phyloP scores from a whole-genome alignment of 129 eudicot genomes.

The Saussurea involucrata region DNA sequence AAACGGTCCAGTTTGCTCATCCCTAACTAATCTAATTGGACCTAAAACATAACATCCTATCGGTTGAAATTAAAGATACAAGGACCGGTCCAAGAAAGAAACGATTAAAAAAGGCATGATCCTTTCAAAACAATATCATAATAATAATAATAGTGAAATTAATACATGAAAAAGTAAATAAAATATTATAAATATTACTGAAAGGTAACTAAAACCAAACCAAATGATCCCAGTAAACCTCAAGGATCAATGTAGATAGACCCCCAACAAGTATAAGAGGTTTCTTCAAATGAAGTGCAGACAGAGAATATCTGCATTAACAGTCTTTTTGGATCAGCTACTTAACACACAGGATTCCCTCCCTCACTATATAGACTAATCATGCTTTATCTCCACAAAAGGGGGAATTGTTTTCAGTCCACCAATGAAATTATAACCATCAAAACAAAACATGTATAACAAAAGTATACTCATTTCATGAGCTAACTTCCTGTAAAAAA shows the following conservation, averaged over 20 bases:
- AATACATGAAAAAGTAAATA: no score
- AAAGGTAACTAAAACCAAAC: not conserved
- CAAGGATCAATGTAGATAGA: not conserved
- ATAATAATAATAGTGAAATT: no score
- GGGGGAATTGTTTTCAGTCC: not conserved
- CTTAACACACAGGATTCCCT: not conserved
- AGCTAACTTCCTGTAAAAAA: not conserved
- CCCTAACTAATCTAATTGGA: no score
- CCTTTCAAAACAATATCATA: no score
- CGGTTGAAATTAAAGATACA: not conserved
- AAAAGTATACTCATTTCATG: not conserved
- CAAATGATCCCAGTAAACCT: not conserved
- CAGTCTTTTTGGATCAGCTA: not conserved
- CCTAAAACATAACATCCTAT: not conserved
- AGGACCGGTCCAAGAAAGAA: no score
- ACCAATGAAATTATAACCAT: not conserved
- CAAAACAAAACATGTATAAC: not conserved
- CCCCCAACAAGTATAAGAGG: not conserved
- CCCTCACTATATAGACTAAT: not conserved
- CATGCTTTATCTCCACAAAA: not conserved
- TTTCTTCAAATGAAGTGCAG: not conserved
- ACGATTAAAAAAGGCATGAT: no score
- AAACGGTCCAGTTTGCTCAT: no score
- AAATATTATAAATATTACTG: no score
- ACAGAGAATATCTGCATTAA: not conserved